Evolutionary conservation across 2,329 filamentous ascomycete species (phyloP), one percentile per base, ranked within the genome.

Genomic region (Emergomyces orientalis): DNA sequence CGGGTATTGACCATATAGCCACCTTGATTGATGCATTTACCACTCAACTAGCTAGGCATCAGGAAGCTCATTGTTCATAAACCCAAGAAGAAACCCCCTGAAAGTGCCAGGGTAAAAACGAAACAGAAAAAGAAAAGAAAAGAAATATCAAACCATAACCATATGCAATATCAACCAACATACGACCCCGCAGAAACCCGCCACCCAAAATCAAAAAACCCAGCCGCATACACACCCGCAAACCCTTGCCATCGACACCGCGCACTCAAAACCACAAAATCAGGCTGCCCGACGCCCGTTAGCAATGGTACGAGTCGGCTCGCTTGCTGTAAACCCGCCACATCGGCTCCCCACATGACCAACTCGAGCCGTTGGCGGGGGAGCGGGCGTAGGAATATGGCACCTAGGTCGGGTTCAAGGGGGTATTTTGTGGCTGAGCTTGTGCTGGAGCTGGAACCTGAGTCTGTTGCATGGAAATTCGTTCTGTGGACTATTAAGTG

Each of bases 181-280:
- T 56, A 47, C 25, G 17, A 41, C 32, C 74, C 76, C 45, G 73
- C 65, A 49, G 79, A 79, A 54, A 83, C 74, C 54, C 78, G 71
- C 84, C 84, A 86, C n/a, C 71, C 65, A 63, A 75, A 74, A 67
- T 84, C 81, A 65, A 85, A 80, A 70, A 82, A 84, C 0, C 83
- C 83, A 72, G 84, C 75, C 2, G 81, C 81, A 62, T 82, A 69
- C 5, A 78, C 75, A 5, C 82, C 82, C 52, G 78, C 81, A 54
- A 80, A 71, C 0, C 82, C 83, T 65, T 77, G 78, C 79, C 79
- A 82, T 63, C 76, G 74, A 69, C 79, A 79, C 30, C 71, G 75
- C 60, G 73, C 68, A 52, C 78, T 75, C 34, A 82, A 67, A 1
- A 86, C 70, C 4, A 85, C 74, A 67, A 84, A 85, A 66, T 86